Evolutionary conservation across 805 yeast genomes (phyloP).

Genomic region (Wickerhamiella hasegawae): DNA sequence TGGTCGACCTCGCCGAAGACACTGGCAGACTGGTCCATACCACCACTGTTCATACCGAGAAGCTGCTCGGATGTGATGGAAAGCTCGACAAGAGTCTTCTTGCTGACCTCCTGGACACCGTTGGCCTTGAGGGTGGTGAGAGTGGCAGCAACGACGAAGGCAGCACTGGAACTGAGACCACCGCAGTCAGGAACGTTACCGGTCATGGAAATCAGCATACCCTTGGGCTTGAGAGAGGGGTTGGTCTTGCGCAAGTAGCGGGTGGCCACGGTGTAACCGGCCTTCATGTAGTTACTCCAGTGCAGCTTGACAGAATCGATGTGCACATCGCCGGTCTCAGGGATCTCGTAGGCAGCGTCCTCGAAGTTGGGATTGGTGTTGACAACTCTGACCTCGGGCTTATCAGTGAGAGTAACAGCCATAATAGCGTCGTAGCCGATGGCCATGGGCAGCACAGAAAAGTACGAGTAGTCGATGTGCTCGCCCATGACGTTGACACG

Average conservation of each 20-base stretch:
- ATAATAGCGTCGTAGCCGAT: slow-evolving; percentile 45
- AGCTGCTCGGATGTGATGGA: slow-evolving; percentile 55
- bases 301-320: slow-evolving; percentile 36
- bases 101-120: slow-evolving; percentile 29
- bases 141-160: slow-evolving; percentile 50
- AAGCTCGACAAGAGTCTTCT: slow-evolving; percentile 37
- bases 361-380: slow-evolving; percentile 22
- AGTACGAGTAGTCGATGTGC: slow-evolving; percentile 54
- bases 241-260: slow-evolving; percentile 26
- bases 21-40: slow-evolving; percentile 65
- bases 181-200: slow-evolving; percentile 62
- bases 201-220: slow-evolving; percentile 37
- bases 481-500: slow-evolving; percentile 63
- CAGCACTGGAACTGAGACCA: slow-evolving; percentile 58
- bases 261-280: slow-evolving; percentile 47
- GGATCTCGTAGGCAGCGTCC: slow-evolving; percentile 8
- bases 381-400: slow-evolving; percentile 20
- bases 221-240: slow-evolving; percentile 22
- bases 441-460: slow-evolving; percentile 60
- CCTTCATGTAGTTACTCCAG: slow-evolving; percentile 58
- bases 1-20: slow-evolving; percentile 44
- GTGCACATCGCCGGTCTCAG: slow-evolving; percentile 16
- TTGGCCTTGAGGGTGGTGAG: slow-evolving; percentile 39
- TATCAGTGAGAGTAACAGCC: slow-evolving; percentile 21
- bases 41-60: slow-evolving; percentile 65